Evolutionary conservation across 495 filamentous ascomycete species (phyloP).

Genomic region (Aspergillus conjunctus): DNA sequence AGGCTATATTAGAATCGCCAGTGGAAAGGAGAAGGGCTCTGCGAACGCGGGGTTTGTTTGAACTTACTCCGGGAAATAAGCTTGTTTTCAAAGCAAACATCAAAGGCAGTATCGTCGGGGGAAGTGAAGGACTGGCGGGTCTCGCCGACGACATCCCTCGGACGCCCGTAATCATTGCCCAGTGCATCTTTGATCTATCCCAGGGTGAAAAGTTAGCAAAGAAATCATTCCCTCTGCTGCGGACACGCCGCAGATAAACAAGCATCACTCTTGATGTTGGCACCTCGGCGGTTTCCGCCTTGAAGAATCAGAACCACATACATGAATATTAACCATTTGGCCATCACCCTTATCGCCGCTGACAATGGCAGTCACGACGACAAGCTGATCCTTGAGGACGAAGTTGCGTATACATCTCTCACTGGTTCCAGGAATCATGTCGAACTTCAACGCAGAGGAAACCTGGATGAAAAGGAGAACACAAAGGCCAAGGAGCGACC

Average conservation of each 20-base stretch:
- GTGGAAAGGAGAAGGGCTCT: not conserved
- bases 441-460: slow-evolving; percentile 86
- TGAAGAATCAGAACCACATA: slow-evolving; percentile 48
- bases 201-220: slow-evolving; percentile 15
- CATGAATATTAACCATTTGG: slow-evolving; percentile 92
- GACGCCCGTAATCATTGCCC: slow-evolving; percentile 90
- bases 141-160: slow-evolving; percentile 90
- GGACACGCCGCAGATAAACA: not conserved
- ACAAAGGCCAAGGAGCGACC: slow-evolving; percentile 37
- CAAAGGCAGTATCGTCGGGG: slow-evolving; percentile 91
- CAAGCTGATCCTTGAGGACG: slow-evolving; percentile 86
- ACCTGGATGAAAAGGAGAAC: slow-evolving; percentile 56
- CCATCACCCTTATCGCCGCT: slow-evolving; percentile 87
- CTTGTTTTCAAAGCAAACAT: slow-evolving; percentile 95
- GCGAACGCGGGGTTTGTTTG: not conserved
- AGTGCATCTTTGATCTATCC: slow-evolving; percentile 87
- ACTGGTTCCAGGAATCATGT: slow-evolving; percentile 72
- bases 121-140: slow-evolving; percentile 92
- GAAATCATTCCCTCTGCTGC: not conserved
- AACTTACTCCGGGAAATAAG: slow-evolving; percentile 63
- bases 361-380: slow-evolving; percentile 95
- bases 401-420: slow-evolving; percentile 97
- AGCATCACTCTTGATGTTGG: too few relatives aligned
- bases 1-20: slow-evolving; percentile 4
- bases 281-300: not conserved